These are phyloP conservation scores for Scheffersomyces stambukii DNA, from an alignment of 1,139 yeast species.

Conservation along the genomic window DNA sequence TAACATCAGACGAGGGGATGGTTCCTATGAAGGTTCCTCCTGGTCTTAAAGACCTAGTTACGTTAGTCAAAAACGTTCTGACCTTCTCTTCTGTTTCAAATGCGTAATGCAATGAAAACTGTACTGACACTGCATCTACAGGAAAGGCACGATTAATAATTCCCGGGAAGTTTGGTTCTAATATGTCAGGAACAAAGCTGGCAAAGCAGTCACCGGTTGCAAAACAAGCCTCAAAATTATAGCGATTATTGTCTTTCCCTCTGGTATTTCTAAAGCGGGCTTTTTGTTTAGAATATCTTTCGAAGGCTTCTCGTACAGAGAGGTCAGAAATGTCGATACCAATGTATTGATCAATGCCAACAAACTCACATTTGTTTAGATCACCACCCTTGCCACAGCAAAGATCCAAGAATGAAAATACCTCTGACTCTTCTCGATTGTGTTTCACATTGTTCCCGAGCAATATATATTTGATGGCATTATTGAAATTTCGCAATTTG, in stretches of 20 bases:
- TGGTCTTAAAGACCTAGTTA: constrained; percentile 65
- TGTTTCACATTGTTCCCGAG: constrained; percentile 60
- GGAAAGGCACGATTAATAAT: constrained; percentile 65
- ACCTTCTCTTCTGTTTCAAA: constrained; percentile 83
- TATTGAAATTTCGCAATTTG: constrained; percentile 83
- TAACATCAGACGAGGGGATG: constrained; percentile 86
- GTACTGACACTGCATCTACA: constrained; percentile 83
- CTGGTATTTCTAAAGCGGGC: constrained; percentile 31
- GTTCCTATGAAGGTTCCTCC: constrained; percentile 94
- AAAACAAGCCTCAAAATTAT: constrained; percentile 68
- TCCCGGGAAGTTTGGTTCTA: constrained; percentile 55
- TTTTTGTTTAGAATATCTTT: constrained; percentile 54
- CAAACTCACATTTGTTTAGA: constrained; percentile 79
- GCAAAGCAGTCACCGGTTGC: constrained; percentile 93
- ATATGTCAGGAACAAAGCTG: constrained; percentile 62
- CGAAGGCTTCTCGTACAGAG: constrained; percentile 78
- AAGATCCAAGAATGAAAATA: constrained; percentile 58
- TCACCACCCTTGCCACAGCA: constrained; percentile 99
- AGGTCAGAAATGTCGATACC: constrained; percentile 93
- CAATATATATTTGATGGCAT: constrained; percentile 85
- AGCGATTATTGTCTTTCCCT: constrained; percentile 41
- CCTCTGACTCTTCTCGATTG: constrained; percentile 44
- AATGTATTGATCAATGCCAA: constrained; percentile 68
- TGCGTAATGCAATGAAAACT: constrained; percentile 92
- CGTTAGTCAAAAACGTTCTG: constrained; percentile 65